These are phyloP conservation scores for Mikania micrantha DNA, from an alignment of 129 eudicot species.

Conservation along the genomic window DNA sequence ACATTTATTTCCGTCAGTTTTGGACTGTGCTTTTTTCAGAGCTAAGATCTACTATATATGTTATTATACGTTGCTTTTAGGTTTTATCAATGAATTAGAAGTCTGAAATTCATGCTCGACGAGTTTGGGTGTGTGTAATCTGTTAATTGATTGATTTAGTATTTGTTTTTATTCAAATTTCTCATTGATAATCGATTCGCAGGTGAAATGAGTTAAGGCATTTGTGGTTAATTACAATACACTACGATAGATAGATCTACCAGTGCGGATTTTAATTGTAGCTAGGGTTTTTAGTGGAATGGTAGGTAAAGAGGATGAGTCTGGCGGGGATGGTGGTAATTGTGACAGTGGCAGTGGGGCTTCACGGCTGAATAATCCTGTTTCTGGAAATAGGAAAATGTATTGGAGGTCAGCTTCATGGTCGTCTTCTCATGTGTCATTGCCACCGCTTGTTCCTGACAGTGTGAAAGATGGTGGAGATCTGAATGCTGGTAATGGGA, in stretches of 20 bases:
- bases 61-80: neutral
- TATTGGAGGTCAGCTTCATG: slow-evolving; percentile 83
- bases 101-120: neutral
- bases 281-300: slow-evolving; percentile 30
- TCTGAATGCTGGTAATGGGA: slow-evolving; percentile 32
- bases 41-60: slow-evolving; percentile 2
- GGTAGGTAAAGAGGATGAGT: slow-evolving; percentile 69
- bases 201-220: slow-evolving; percentile 14
- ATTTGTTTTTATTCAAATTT: slow-evolving; percentile 3
- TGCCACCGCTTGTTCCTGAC: slow-evolving; percentile 50
- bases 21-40: neutral
- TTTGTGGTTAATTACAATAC: slow-evolving; percentile 10
- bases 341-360: slow-evolving; percentile 20
- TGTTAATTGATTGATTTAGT: slow-evolving; percentile 13
- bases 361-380: slow-evolving; percentile 19
- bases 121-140: neutral
- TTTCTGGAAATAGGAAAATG: slow-evolving; percentile 42
- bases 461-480: slow-evolving; percentile 39
- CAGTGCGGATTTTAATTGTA: slow-evolving; percentile 10
- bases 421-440: slow-evolving; percentile 59
- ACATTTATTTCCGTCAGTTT: slow-evolving; percentile 6
- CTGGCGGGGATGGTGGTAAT: slow-evolving; percentile 20
- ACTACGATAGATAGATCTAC: slow-evolving; percentile 5
- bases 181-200: slow-evolving; percentile 7
- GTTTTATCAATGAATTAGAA: slow-evolving; percentile 1